Conservation (phyloP, 108 stramenopile species). For the Aurantiochytrium sp. region DNA sequence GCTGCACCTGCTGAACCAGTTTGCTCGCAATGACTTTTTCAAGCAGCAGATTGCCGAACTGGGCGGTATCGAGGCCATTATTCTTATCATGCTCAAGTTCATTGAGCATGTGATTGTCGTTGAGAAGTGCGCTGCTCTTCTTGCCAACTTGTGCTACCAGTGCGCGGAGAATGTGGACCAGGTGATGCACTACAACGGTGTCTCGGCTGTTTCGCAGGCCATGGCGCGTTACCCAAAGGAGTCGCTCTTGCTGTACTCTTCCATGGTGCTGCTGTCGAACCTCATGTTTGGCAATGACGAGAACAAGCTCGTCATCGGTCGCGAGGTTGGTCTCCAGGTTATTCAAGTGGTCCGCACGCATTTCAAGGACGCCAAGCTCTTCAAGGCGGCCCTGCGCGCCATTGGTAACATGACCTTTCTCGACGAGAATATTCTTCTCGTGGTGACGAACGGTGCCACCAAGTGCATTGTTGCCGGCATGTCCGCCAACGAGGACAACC, state of each 20-base stretch:
- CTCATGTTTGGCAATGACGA: constrained; percentile 17
- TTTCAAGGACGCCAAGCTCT: neutral
- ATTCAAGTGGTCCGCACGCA: neutral
- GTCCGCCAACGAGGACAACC: neutral
- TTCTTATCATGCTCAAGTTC: neutral
- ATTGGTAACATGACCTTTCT: constrained; percentile 11
- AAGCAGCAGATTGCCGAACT: neutral
- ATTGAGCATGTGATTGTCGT: neutral
- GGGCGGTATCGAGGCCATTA: neutral
- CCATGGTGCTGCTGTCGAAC: constrained; percentile 14
- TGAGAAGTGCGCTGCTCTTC: neutral
- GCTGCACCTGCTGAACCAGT: neutral
- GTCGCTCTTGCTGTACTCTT: neutral
- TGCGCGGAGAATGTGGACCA: neutral
- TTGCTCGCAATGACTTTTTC: constrained; percentile 8
- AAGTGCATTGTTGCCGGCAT: constrained; percentile 21
- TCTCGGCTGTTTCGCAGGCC: neutral
- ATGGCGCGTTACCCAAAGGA: neutral
- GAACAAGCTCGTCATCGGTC: constrained; percentile 19
- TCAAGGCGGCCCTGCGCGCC: constrained; percentile 26
- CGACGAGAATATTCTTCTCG: constrained; percentile 15
- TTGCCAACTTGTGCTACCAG: constrained; percentile 18
- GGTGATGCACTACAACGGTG: neutral
- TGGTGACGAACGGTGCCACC: constrained; percentile 18
- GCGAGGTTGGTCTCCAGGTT: neutral